Conservation (phyloP, 1,139 yeast genomes). For the Protomyces pachydermus region DNA sequence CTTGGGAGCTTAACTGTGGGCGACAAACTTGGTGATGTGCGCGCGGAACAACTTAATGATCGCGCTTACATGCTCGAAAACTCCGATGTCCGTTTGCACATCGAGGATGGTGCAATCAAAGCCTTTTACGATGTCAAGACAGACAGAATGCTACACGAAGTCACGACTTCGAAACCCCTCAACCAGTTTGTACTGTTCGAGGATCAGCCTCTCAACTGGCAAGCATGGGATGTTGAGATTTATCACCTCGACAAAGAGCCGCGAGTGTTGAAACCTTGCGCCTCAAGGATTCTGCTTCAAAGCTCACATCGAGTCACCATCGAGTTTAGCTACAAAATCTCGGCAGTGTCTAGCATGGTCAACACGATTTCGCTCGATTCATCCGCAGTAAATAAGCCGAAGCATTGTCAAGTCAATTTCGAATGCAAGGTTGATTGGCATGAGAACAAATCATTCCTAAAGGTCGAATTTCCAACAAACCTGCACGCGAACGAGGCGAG, state of each 20-base stretch:
- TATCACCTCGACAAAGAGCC: conserved; percentile 62
- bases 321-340: conserved; percentile 54
- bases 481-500: conserved; percentile 68
- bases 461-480: conserved; percentile 91
- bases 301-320: conserved; percentile 62
- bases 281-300: conserved; percentile 51
- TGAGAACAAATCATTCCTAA: conserved; percentile 78
- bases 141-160: conserved; percentile 43
- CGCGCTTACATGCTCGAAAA: conserved; percentile 53
- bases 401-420: conserved; percentile 48
- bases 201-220: conserved; percentile 88
- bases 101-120: conserved; percentile 61
- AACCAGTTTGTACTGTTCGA: conserved; percentile 76
- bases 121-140: conserved; percentile 60
- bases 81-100: conserved; percentile 53
- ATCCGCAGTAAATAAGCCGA: conserved; percentile 60
- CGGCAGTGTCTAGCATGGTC: conserved; percentile 54
- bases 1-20: too few species aligned
- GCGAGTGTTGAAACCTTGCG: conserved; percentile 68
- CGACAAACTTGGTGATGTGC: conserved; percentile 24
- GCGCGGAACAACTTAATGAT: conserved; percentile 24
- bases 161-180: too few species aligned
- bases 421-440: conserved; percentile 77
- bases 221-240: conserved; percentile 97
- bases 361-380: conserved; percentile 73